A percentile compares a stretch with the other conserved stretches of the same genome.
These are phyloP conservation scores for Clonostachys solani DNA, from an alignment of 2,329 filamentous ascomycete species.

Conservation along the genomic window DNA sequence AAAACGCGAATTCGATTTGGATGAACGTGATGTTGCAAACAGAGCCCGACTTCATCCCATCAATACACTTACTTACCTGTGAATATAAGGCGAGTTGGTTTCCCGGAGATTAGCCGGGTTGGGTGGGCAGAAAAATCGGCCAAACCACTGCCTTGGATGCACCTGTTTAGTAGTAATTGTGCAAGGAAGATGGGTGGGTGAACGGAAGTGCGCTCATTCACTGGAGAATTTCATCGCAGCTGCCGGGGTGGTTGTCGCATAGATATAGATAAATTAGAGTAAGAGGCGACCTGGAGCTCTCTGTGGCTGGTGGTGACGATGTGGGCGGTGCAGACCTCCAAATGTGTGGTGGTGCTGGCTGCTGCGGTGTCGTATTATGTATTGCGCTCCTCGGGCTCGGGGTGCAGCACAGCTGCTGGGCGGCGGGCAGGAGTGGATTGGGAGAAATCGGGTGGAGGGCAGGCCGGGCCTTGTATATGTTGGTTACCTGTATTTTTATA, in stretches of 20 bases:
- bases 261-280: neutral
- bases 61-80: too few species aligned
- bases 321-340: neutral
- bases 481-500: conserved; percentile 41
- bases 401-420: neutral
- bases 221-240: too few species aligned
- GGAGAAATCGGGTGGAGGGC: conserved; percentile 36
- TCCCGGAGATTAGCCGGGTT: too few species aligned
- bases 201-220: neutral
- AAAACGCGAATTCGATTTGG: too few species aligned
- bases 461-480: conserved; percentile 37
- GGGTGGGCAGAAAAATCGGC: too few species aligned
- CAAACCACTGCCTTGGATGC: too few species aligned
- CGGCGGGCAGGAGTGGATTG: conserved; percentile 3
- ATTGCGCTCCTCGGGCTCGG: neutral
- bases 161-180: too few species aligned
- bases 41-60: too few species aligned
- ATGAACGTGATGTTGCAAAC: too few species aligned
- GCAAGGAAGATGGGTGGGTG: neutral
- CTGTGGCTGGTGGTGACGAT: too few species aligned
- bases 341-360: neutral
- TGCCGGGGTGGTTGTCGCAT: too few species aligned
- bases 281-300: neutral
- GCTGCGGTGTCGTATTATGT: neutral
- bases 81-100: too few species aligned